A percentile compares a stretch with the other conserved stretches of the same genome.
These are phyloP conservation scores for Quercus robur DNA, from an alignment of 306 rosid species.

Conservation along the genomic window DNA sequence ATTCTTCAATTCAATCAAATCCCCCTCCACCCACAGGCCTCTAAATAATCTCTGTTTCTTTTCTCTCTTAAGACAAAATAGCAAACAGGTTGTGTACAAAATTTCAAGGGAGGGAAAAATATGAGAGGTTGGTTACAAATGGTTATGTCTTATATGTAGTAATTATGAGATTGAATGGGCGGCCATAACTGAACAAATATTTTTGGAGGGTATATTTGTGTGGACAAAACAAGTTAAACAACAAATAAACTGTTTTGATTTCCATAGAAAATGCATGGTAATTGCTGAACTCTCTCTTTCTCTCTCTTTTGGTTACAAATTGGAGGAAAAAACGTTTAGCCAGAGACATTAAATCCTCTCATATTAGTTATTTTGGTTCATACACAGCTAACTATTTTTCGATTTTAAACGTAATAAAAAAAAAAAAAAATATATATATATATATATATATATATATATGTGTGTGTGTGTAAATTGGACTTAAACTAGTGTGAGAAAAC, in stretches of 20 bases:
- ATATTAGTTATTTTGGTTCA: too few relatives aligned
- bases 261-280: neutral
- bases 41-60: conserved; percentile 7
- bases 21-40: conserved; percentile 36
- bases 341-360: too few relatives aligned
- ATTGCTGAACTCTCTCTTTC: neutral
- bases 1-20: conserved; percentile 51
- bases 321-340: too few relatives aligned
- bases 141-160: too few relatives aligned
- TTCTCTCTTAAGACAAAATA: conserved; percentile 25
- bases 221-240: conserved; percentile 27
- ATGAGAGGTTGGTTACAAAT: too few relatives aligned
- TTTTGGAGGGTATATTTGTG: conserved; percentile 30
- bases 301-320: too few relatives aligned
- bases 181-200: conserved; percentile 24
- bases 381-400: too few relatives aligned
- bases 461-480: too few relatives aligned
- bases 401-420: too few relatives aligned
- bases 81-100: conserved; percentile 32
- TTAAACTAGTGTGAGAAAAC: too few relatives aligned
- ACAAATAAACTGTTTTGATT: neutral
- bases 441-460: too few relatives aligned
- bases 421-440: too few relatives aligned
- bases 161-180: conserved; percentile 22
- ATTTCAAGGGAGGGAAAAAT: conserved; percentile 1